Evolutionary conservation across 805 yeast species (phyloP).

Genomic region (Candida odintsovae): DNA sequence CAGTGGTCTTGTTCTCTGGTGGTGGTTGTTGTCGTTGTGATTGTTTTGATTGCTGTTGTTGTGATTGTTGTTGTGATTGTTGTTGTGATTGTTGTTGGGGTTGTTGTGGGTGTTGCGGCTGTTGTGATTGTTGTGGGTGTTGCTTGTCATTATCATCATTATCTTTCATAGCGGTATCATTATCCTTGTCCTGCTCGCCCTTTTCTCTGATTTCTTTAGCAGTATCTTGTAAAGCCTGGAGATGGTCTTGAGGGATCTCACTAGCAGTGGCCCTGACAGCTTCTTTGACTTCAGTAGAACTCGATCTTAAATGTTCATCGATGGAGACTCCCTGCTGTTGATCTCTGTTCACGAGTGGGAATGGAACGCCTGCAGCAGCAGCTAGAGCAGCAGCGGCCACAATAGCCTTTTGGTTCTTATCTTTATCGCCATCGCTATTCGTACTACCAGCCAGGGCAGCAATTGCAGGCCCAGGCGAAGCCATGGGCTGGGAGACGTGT

Average conservation of each 20-base stretch:
- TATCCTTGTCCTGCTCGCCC: background rate
- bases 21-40: background rate
- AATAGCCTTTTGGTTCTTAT: slow-evolving; percentile 39
- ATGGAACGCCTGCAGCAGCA: slow-evolving; percentile 73
- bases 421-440: slow-evolving; percentile 13
- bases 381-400: slow-evolving; percentile 83
- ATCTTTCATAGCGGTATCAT: background rate
- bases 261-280: slow-evolving; percentile 2
- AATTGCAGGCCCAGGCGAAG: slow-evolving; percentile 44
- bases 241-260: slow-evolving; percentile 1
- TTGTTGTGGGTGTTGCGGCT: background rate
- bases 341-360: slow-evolving; percentile 37
- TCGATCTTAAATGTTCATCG: slow-evolving; percentile 12
- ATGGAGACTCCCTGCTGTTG: background rate
- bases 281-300: slow-evolving; percentile 1
- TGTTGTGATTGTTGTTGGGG: background rate
- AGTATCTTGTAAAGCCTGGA: background rate
- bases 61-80: slow-evolving; percentile 9
- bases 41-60: slow-evolving; percentile 4
- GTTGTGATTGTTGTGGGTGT: background rate
- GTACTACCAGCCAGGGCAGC: slow-evolving; percentile 28
- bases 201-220: background rate
- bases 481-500: slow-evolving; percentile 10
- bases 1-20: background rate
- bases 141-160: slow-evolving; percentile 2